Conservation (phyloP, 176 grass and related monocot genomes). For the Ensete ventricosum region DNA sequence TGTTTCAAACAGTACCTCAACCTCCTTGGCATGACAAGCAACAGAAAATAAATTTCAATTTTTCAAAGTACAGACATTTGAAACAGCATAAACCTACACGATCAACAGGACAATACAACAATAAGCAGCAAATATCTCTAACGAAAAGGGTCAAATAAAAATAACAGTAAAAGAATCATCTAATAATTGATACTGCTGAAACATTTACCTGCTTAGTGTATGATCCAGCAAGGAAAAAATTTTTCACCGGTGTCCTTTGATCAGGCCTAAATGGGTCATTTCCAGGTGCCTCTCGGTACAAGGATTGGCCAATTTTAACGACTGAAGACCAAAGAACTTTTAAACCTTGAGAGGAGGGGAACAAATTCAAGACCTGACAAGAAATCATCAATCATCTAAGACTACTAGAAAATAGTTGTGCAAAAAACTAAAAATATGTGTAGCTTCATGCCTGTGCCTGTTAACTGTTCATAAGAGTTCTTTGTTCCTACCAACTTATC, state of each 20-base stretch:
- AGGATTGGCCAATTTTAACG: conserved; percentile 85
- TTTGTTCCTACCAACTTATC: neutral
- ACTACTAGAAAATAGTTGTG: neutral
- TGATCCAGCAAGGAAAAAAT: conserved; percentile 93
- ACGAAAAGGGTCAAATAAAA: neutral
- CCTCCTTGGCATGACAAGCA: neutral
- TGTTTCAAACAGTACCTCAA: too few relatives aligned
- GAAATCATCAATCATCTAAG: conserved; percentile 12
- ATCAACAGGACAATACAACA: too few relatives aligned
- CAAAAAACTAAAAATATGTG: neutral
- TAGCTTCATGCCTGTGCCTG: neutral
- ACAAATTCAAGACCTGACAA: conserved; percentile 68
- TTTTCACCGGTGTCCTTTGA: conserved; percentile 86
- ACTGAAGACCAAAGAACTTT: conserved; percentile 83
- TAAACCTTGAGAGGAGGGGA: conserved; percentile 72
- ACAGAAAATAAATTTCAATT: neutral
- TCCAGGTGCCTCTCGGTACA: conserved; percentile 96
- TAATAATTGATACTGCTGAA: neutral
- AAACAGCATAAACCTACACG: too few relatives aligned
- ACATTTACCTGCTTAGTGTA: conserved; percentile 88
- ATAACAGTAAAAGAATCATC: neutral
- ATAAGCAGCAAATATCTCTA: too few relatives aligned
- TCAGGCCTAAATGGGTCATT: conserved; percentile 93
- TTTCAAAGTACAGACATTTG: neutral
- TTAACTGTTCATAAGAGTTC: neutral